These are phyloP conservation scores for Keithomyces neogunnii DNA, from an alignment of 2,329 filamentous ascomycete genomes.

Conservation along the genomic window DNA sequence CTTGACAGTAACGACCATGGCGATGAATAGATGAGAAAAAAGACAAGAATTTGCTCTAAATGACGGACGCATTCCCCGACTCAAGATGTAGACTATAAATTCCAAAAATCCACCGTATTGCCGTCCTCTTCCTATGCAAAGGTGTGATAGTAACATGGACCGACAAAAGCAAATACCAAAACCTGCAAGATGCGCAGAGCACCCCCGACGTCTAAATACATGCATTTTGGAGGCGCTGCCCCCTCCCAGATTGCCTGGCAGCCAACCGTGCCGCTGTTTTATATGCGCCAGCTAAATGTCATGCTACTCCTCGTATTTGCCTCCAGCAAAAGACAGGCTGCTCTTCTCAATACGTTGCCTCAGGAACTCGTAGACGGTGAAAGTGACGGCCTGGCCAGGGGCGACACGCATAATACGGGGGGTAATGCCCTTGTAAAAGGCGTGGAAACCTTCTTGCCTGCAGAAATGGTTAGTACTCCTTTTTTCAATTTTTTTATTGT, in stretches of 20 bases:
- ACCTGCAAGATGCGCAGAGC: background rate
- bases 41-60: background rate
- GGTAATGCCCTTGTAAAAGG: conserved; percentile 99
- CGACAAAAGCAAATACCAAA: background rate
- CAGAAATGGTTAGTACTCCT: conserved; percentile 8
- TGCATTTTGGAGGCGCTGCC: too few relatives aligned
- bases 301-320: conserved; percentile 57
- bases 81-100: background rate
- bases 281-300: too few relatives aligned
- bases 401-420: conserved; percentile 96
- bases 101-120: background rate
- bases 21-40: background rate
- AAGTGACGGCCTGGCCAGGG: conserved; percentile 78
- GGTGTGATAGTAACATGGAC: background rate
- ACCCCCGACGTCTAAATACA: background rate
- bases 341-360: conserved; percentile 65
- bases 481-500: too few relatives aligned
- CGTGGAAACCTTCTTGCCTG: conserved; percentile 83
- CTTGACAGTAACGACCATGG: background rate
- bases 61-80: background rate
- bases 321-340: conserved; percentile 49
- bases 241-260: too few relatives aligned
- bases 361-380: conserved; percentile 70
- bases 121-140: background rate
- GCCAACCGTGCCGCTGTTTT: too few relatives aligned